Percentiles rank a stretch among this genome's conserved stretches.
Evolutionary conservation across 805 yeast species (phyloP).

Genomic region (Millerozyma miso): DNA sequence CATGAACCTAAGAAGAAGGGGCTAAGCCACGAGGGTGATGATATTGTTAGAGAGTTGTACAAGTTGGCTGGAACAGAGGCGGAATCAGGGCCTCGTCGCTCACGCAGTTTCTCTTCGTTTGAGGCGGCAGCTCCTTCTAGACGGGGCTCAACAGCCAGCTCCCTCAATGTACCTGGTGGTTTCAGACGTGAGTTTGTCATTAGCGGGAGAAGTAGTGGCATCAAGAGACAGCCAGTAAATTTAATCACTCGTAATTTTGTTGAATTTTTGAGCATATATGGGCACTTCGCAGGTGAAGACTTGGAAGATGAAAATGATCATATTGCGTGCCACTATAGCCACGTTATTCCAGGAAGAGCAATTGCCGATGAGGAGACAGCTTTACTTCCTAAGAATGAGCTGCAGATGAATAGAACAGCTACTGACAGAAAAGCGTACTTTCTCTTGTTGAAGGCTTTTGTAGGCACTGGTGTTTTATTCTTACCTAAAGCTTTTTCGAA

Average conservation of each 20-base stretch:
- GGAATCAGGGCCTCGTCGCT: constrained; percentile 8
- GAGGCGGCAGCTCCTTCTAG: constrained; percentile 28
- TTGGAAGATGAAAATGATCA: constrained; percentile 63
- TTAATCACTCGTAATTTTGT: constrained; percentile 67
- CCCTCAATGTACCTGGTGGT: constrained; percentile 76
- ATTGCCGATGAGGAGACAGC: constrained; percentile 31
- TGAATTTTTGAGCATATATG: constrained; percentile 74
- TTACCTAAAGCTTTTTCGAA: constrained; percentile 66
- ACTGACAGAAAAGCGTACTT: constrained; percentile 71
- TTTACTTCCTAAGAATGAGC: constrained; percentile 10
- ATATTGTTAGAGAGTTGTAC: constrained; percentile 48
- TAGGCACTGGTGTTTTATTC: constrained; percentile 73
- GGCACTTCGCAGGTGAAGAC: constrained; percentile 84
- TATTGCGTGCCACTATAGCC: constrained; percentile 44
- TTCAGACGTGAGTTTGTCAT: constrained; percentile 68
- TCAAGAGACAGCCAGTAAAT: constrained; percentile 29
- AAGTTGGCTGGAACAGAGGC: constrained; percentile 16
- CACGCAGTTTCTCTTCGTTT: constrained; percentile 22
- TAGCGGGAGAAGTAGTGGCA: constrained; percentile 22
- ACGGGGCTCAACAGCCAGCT: constrained; percentile 62
- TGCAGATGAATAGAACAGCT: constrained; percentile 55
- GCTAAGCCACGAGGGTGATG: constrained; percentile 45
- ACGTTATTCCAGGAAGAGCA: constrained; percentile 14
- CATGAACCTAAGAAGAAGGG: constrained; percentile 23
- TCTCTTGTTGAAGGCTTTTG: constrained; percentile 65